Evolutionary conservation across 31 red algal species (phyloP).

Genomic region (Pterothamnion heteromorphum): DNA sequence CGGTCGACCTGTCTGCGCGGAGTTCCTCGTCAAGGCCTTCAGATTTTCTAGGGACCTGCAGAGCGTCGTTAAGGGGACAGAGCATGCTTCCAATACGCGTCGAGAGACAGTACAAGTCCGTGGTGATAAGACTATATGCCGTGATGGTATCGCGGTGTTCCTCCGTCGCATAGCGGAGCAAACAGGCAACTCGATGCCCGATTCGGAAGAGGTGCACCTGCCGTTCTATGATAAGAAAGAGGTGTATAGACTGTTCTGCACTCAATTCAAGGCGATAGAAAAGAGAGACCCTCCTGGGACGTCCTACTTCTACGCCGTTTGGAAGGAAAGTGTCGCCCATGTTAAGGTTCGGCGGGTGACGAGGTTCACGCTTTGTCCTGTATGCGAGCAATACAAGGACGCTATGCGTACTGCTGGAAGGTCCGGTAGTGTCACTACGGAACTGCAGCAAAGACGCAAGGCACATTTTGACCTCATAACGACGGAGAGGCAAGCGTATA

Average conservation of each 20-base stretch:
- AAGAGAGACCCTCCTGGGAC: neutral
- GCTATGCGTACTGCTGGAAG: neutral
- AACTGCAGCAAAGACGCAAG: neutral
- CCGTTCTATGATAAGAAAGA: constrained; percentile 21
- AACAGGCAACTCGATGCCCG: constrained; percentile 6
- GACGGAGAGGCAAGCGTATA: too few species aligned
- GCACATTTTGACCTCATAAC: neutral
- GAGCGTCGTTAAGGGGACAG: neutral
- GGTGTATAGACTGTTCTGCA: neutral
- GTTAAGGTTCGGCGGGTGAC: neutral
- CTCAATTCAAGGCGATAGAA: neutral
- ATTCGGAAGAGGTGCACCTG: neutral
- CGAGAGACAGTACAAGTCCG: neutral
- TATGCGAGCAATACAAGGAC: neutral
- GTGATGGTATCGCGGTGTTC: neutral
- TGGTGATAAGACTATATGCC: neutral
- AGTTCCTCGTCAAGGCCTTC: neutral
- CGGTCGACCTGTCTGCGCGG: neutral
- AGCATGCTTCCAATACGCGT: neutral
- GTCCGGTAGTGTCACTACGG: neutral
- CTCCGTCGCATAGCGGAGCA: neutral
- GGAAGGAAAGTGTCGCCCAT: neutral
- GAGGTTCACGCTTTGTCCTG: neutral
- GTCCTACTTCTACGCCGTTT: neutral
- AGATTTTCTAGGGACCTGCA: neutral